Percentiles rank a stretch among this genome's conserved stretches.
phyloP scores from a whole-genome alignment of 192 early-diverging fungal genomes.

The Gigaspora rosea region DNA sequence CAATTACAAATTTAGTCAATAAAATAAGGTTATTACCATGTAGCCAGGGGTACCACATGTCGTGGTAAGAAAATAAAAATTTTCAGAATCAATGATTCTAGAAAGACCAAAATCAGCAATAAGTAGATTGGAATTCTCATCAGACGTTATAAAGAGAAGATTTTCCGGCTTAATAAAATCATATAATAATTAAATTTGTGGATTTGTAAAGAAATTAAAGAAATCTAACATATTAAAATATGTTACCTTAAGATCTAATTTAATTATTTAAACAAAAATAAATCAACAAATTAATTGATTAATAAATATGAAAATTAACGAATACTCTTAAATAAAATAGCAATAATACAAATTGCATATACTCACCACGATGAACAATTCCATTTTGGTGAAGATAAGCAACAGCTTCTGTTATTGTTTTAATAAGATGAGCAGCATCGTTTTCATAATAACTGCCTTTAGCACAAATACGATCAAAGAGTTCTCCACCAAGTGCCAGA shows the following conservation, averaged over 20 bases:
- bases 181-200: slow-evolving; percentile 1
- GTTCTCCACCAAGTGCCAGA: slow-evolving; percentile 84
- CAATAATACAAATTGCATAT: neutral
- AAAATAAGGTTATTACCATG: slow-evolving; percentile 56
- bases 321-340: neutral
- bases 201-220: neutral
- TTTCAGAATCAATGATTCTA: slow-evolving; percentile 59
- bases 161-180: slow-evolving; percentile 68
- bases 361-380: slow-evolving; percentile 80
- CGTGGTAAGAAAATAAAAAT: slow-evolving; percentile 61
- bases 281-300: neutral
- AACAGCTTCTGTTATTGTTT: slow-evolving; percentile 78
- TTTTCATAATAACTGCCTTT: slow-evolving; percentile 72
- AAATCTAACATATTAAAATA: neutral
- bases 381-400: slow-evolving; percentile 80
- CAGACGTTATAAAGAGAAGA: slow-evolving; percentile 66
- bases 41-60: slow-evolving; percentile 82
- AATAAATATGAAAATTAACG: neutral
- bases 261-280: neutral
- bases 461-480: slow-evolving; percentile 84
- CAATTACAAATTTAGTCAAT: neutral
- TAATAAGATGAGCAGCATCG: slow-evolving; percentile 80
- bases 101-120: slow-evolving; percentile 89
- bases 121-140: slow-evolving; percentile 59
- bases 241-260: slow-evolving; percentile 41